Base-by-base conservation (phyloP, 2,329 filamentous ascomycete species). In the Aspergillus unguis region DNA sequence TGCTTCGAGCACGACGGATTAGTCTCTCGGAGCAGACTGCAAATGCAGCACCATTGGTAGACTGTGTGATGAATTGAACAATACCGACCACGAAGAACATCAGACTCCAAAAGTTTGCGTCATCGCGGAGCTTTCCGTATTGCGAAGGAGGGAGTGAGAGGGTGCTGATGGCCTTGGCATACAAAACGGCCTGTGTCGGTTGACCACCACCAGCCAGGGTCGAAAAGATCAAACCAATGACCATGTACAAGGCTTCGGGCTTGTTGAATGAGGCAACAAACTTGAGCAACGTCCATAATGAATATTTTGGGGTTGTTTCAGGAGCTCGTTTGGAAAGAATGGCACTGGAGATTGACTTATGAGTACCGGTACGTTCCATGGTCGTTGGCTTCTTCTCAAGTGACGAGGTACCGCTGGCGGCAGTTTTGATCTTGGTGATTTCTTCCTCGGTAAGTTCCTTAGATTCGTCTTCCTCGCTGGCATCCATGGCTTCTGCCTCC, bases 1-100 rank as follows among this genome's bases (percentile, higher is more conserved):
- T 79, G 69, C 94, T 85, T 62, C 94, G 84, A 1, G 92, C 90
- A 23, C 90, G 85, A 67, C 90, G 88, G 50, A 96, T 82, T 26
- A 97, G 81, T 37, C 85, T 81, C 74, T 95, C 90, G n/a, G 90
- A 94, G 74, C 89, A 92, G 64, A 85, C 85, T 17, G 90, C 92
- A 62, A 97, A 92, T 2, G 85, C 77, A 47, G 88, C 63, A 46
- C 90, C 90, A 64, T 92, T 87, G 5, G 75, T 71, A 23, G 80
- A 71, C 62, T 87, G 90, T 5, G 85, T 78, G 49, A 92, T 69
- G 54, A 95, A 82, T 65, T 88, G 83, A 7, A 87, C 83, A 49
- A 90, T 71, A 2, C 85, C 91, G 50, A 96, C 78, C 81, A 95
- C 91, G 58, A 92, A 80, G 71, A 87, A 96, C 90, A 96, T 95